Conservation (phyloP, 2,329 filamentous ascomycete species). For the Penicillium capsulatum region DNA sequence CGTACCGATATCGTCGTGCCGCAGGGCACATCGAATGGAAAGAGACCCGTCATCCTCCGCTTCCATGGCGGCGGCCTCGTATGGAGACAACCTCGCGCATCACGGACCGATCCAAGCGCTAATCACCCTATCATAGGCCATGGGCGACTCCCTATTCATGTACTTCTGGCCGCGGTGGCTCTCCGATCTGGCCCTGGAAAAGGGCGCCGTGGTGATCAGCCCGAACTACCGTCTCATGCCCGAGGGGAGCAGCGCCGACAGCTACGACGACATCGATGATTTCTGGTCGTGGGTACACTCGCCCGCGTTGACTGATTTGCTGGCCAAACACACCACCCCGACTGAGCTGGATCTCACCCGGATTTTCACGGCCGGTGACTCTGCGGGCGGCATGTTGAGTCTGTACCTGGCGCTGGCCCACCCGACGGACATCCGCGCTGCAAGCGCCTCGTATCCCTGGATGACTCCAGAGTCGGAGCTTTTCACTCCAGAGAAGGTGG, state of each 20-base stretch:
- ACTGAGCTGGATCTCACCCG: slow-evolving; percentile 24
- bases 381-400: slow-evolving; percentile 31
- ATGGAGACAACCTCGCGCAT: slow-evolving; percentile 11
- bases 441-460: slow-evolving; percentile 32
- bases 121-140: slow-evolving; percentile 26
- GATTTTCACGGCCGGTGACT: slow-evolving; percentile 28
- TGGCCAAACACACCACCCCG: slow-evolving; percentile 9
- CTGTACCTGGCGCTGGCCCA: slow-evolving; percentile 26
- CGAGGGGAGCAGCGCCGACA: slow-evolving; percentile 45
- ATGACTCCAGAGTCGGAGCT: slow-evolving; percentile 23
- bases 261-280: slow-evolving; percentile 46
- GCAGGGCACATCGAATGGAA: slow-evolving; percentile 31
- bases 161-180: slow-evolving; percentile 34
- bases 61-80: slow-evolving; percentile 47
- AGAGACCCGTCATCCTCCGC: slow-evolving; percentile 41
- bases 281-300: slow-evolving; percentile 48
- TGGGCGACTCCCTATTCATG: slow-evolving; percentile 25
- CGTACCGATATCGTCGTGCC: slow-evolving; percentile 38
- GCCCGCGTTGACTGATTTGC: slow-evolving; percentile 5
- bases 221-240: slow-evolving; percentile 53
- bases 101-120: no score
- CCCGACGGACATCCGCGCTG: slow-evolving; percentile 28
- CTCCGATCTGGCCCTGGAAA: slow-evolving; percentile 37
- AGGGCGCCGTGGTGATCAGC: slow-evolving; percentile 45
- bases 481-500: slow-evolving; percentile 15